Base-by-base conservation (phyloP, 345 rosid genomes). In the Sisymbrium irio region DNA sequence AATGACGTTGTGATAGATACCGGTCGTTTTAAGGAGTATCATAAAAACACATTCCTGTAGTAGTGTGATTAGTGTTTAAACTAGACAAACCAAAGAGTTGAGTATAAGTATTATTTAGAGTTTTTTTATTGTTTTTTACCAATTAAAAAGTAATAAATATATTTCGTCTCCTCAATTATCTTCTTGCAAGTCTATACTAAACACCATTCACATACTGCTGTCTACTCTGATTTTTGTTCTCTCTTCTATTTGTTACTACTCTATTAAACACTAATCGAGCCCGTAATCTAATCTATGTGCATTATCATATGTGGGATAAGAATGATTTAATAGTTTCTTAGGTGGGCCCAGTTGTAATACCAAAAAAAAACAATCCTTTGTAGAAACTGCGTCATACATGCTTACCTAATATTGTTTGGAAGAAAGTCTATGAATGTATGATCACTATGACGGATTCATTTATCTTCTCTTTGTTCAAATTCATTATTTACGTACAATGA, bases 301-400 rank as follows among this genome's bases (percentile, higher is more conserved):
- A 50, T 22, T 30, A n/a, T 27, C 33, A 42, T 42, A n/a, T 3
- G 37, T 42, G n/a, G 36, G 37, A 25, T 62, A 41, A 61, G 15
- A 27, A 9, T 44, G 39, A 7, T n/a, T n/a, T n/a, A n/a, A n/a
- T n/a, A n/a, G 4, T 25, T 27, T 45, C 55, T 17, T 45, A 45
- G 40, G 53, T 44, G 54, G 40, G 22, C 37, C n/a, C 9, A 42
- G 18, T 13, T 64, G 30, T 32, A 12, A 32, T 33, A 32, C 69
- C 12, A 11, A 56, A 33, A 11, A 14, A 8, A 65, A 47, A 30
- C 6, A 20, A 3, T 18, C 4, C 4, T 14, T 45, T 32, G 56
- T 64, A 17, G 17, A 33, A 46, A 9, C 19, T 32, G 32, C 57
- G 57, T 65, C 69, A 49, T 65, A 25, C 44, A 33, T 65, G 70